Percentiles rank a stretch among this genome's conserved stretches.
Conservation (phyloP, 805 yeast genomes). For the Teunomyces funiuensis region DNA sequence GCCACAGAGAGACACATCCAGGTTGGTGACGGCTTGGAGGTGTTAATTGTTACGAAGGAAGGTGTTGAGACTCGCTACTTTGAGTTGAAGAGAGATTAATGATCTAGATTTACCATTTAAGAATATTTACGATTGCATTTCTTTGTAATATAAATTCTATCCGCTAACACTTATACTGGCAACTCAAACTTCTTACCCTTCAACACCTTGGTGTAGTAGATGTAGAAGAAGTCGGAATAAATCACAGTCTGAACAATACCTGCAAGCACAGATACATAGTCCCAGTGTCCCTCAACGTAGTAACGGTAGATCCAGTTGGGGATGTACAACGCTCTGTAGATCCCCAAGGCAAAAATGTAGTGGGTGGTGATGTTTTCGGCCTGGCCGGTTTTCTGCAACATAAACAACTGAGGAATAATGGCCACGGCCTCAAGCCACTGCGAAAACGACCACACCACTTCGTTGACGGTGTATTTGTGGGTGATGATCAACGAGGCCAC, state of each 20-base stretch:
- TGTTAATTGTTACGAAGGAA: slow-evolving; percentile 86
- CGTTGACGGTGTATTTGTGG: slow-evolving; percentile 58
- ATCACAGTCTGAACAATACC: slow-evolving; percentile 84
- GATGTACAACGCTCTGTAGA: slow-evolving; percentile 84
- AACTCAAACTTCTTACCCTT: slow-evolving; percentile 75
- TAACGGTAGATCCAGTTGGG: slow-evolving; percentile 96
- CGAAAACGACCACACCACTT: slow-evolving; percentile 82
- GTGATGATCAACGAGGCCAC: slow-evolving; percentile 61
- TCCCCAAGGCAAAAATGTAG: slow-evolving; percentile 90
- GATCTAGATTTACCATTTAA: background rate
- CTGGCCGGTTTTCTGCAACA: slow-evolving; percentile 86
- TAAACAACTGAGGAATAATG: slow-evolving; percentile 87
- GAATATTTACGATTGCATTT: background rate
- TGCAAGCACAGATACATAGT: slow-evolving; percentile 68
- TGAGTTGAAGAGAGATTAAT: slow-evolving; percentile 83
- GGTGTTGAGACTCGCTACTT: slow-evolving; percentile 83
- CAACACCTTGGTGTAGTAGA: slow-evolving; percentile 78
- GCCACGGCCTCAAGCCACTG: slow-evolving; percentile 93
- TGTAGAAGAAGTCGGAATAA: slow-evolving; percentile 93
- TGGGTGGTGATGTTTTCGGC: slow-evolving; percentile 87
- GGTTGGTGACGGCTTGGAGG: slow-evolving; percentile 95
- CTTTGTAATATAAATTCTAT: background rate
- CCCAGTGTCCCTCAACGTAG: slow-evolving; percentile 60
- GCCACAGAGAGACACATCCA: slow-evolving; percentile 98
- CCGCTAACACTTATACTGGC: slow-evolving; percentile 45